Evolutionary conservation across 352 stramenopile genomes (phyloP), one percentile per base, ranked within the genome.

Genomic region (Aphanomyces stellatus): DNA sequence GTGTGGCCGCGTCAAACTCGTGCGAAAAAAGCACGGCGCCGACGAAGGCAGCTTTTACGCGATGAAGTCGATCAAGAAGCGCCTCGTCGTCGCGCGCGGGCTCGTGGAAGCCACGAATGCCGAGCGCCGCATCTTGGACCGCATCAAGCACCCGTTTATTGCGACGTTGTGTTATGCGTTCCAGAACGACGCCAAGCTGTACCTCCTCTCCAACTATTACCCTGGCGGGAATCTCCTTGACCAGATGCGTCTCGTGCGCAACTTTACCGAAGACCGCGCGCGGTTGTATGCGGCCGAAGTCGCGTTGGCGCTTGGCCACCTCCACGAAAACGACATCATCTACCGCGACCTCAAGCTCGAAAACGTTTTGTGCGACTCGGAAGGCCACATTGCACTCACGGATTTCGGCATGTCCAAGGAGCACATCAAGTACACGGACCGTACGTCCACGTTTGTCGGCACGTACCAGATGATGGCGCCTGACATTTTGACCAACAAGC

Each of bases 341-440:
- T 98, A 98, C 81, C 85, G 96, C 35, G 96, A 99, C 75, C 80
- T 99, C 30, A 99, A 99, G 80, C 93, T 98, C 37, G 97, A 99
- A 74, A 99, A 99, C 73, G 93, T 99, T 40, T 75, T 99, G 15
- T 86, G 99, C 42, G 96, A 98, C 68, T 89, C 86, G 15, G 77
- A 95, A 53, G 97, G 97, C 42, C 95, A 99, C 71, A 87, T 99
- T 43, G 89, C 95, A 40, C 78, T 99, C 24, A 99, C 97, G 48
- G 97, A 99, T 77, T 99, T 99, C 78, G 97, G 97, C n/a, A 92
- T 99, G 73, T 97, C 90, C 8, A 99, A 99, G 74, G 97, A 99
- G 70, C 96, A 97, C 55, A 98, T 99, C 74, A 88, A 74, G n/a
- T 77, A 80, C 28, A 66, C 78, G 42, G 76, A 80, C 19, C 78